These are phyloP conservation scores for Penicillium pancosmium DNA, from an alignment of 495 filamentous ascomycete species.

Conservation along the genomic window DNA sequence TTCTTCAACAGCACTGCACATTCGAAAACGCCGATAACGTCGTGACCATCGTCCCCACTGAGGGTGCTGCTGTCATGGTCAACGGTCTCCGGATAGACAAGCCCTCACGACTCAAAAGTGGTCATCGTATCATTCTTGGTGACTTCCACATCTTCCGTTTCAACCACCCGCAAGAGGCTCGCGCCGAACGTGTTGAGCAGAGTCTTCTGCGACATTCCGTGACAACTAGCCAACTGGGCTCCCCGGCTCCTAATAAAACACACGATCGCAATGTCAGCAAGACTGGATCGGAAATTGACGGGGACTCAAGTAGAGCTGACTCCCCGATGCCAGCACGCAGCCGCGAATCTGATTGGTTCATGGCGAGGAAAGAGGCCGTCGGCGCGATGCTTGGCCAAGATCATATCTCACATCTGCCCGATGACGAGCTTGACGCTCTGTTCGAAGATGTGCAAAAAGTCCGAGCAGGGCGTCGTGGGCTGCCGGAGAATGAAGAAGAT, in stretches of 20 bases:
- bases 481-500: conserved; percentile 79
- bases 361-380: conserved; percentile 90
- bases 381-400: conserved; percentile 88
- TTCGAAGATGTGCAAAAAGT: conserved; percentile 94
- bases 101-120: conserved; percentile 82
- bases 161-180: conserved; percentile 95
- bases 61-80: conserved; percentile 95
- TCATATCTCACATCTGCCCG: conserved; percentile 82
- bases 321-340: conserved; percentile 75
- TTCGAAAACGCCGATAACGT: conserved; percentile 92
- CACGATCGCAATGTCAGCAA: conserved; percentile 81
- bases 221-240: conserved; percentile 76
- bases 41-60: conserved; percentile 85
- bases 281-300: conserved; percentile 69
- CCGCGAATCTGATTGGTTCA: conserved; percentile 93
- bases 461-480: conserved; percentile 75
- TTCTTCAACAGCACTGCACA: conserved; percentile 86
- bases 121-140: conserved; percentile 91
- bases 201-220: conserved; percentile 88
- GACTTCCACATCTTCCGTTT: conserved; percentile 99
- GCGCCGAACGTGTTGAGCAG: conserved; percentile 87
- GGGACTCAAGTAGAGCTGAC: conserved; percentile 70
- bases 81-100: conserved; percentile 88
- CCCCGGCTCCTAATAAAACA: conserved; percentile 66
- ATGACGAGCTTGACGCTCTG: conserved; percentile 92